Percentiles rank a stretch among this genome's conserved stretches.
These are phyloP conservation scores for Didymellaceae sp. DNA, from an alignment of 2,329 filamentous ascomycete genomes.

Conservation along the genomic window DNA sequence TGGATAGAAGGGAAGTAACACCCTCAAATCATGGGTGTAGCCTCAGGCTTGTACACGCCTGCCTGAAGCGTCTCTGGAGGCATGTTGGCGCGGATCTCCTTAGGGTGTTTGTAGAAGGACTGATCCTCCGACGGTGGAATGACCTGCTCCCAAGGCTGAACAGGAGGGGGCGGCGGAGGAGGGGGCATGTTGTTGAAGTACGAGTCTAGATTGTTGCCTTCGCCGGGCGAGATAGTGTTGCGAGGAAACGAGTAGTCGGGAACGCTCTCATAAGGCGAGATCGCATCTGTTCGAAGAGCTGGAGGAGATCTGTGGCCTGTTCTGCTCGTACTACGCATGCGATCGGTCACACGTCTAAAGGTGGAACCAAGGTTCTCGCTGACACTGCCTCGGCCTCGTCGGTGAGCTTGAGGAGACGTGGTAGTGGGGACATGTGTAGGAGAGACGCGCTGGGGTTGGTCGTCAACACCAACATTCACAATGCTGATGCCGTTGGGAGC, in stretches of 20 bases:
- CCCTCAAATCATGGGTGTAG: constrained; percentile 46
- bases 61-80: constrained; percentile 54
- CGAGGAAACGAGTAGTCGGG: constrained; percentile 43
- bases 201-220: constrained; percentile 33
- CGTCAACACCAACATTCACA: constrained; percentile 57
- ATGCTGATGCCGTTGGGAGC: constrained; percentile 42
- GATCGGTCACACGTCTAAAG: constrained; percentile 58
- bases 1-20: not conserved
- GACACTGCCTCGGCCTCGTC: constrained; percentile 62
- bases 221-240: constrained; percentile 34
- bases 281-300: constrained; percentile 33
- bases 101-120: constrained; percentile 50
- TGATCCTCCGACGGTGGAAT: constrained; percentile 44
- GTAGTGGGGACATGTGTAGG: constrained; percentile 36
- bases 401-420: constrained; percentile 53
- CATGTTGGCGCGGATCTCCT: constrained; percentile 59
- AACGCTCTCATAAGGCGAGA: constrained; percentile 54
- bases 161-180: constrained; percentile 47
- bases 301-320: constrained; percentile 58
- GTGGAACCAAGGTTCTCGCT: constrained; percentile 64
- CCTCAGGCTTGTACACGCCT: constrained; percentile 48
- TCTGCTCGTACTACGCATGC: constrained; percentile 65
- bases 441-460: constrained; percentile 34
- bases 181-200: constrained; percentile 42
- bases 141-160: constrained; percentile 49